Evolutionary conservation across 2,329 filamentous ascomycete species (phyloP), one percentile per base, ranked within the genome.

Genomic region (Ceratocystiopsis brevicomis): DNA sequence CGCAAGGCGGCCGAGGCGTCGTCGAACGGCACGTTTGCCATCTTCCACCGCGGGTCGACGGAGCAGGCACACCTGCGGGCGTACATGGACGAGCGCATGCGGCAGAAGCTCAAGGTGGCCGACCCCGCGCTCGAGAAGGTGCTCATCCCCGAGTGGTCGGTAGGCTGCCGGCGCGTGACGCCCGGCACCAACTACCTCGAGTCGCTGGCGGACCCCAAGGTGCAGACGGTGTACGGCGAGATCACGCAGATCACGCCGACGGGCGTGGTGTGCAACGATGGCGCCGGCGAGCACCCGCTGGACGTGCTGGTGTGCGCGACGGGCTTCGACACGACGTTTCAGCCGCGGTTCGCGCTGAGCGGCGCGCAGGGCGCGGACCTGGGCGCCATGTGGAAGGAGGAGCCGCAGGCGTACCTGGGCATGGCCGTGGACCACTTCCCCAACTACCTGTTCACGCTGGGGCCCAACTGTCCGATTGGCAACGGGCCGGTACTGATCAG

Each of bases 161-260:
- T 62, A 10, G 66, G 67, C 6, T 64, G 55, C 53, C 57, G 55
- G 44, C 59, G 60, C 1, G 56, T 65, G 35, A 61, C 62, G 0
- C 63, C 63, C 0, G 62, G 61, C 2, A 56, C 59, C 40, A 57
- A 59, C 6, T 64, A 63, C 50, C 53, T 64, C 33, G 61, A 64
- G 47, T 55, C 58, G 10, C 53, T 68, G 39, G 56, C 56, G 4
- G 48, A 61, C 44, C 54, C 58, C 15, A 69, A 72, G 38, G 62
- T 69, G 10, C 51, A 56, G 13, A 57, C 58, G 6, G 56, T 65
- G 25, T 57, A 57, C 59, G 18, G 53, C n/a, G 54, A 55, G 11
- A 56, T 63, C 34, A 49, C 44, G 1, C 45, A 46, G 8, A 45
- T 57, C 0, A 51, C 54, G 9, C 43, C 56, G 53, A 6, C 47